These are phyloP conservation scores for Aspergillus flavus DNA, from an alignment of 2,329 filamentous ascomycete genomes.

Conservation along the genomic window DNA sequence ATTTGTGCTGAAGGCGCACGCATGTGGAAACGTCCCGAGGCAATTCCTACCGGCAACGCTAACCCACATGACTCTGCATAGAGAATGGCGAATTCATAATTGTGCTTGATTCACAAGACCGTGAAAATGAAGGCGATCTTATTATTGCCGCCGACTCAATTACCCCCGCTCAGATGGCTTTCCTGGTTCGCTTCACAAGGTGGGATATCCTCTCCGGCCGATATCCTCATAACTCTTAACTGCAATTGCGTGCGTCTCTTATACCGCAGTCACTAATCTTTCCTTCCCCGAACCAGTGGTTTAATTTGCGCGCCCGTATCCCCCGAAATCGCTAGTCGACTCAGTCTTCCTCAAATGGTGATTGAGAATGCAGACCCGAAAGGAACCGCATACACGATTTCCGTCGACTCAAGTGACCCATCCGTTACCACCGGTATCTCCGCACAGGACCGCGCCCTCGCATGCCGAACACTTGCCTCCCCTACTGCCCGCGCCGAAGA, in stretches of 20 bases:
- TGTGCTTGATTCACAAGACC: conserved; percentile 86
- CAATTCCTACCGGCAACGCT: conserved; percentile 2
- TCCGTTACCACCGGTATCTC: conserved; percentile 86
- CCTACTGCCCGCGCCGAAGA: conserved; percentile 57
- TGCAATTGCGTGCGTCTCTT: neutral
- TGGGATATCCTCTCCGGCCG: conserved; percentile 24
- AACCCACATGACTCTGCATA: conserved; percentile 35
- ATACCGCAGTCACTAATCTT: neutral
- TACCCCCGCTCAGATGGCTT: conserved; percentile 89
- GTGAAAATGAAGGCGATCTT: conserved; percentile 97
- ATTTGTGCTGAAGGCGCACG: neutral
- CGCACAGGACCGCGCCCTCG: conserved; percentile 81
- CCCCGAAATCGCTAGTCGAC: conserved; percentile 66
- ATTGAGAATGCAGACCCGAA: conserved; percentile 76
- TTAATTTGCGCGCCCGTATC: conserved; percentile 87
- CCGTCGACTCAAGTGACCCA: conserved; percentile 75
- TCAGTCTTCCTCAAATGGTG: conserved; percentile 91
- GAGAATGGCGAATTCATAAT: conserved; percentile 89
- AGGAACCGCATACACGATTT: conserved; percentile 89
- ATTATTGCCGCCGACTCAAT: conserved; percentile 88
- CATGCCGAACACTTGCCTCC: conserved; percentile 76
- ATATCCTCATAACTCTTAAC: neutral
- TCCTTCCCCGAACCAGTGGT: conserved; percentile 57
- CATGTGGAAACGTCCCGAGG: neutral
- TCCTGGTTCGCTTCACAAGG: conserved; percentile 87